Conservation (phyloP, 495 filamentous ascomycete genomes). For the Podospora australis region DNA sequence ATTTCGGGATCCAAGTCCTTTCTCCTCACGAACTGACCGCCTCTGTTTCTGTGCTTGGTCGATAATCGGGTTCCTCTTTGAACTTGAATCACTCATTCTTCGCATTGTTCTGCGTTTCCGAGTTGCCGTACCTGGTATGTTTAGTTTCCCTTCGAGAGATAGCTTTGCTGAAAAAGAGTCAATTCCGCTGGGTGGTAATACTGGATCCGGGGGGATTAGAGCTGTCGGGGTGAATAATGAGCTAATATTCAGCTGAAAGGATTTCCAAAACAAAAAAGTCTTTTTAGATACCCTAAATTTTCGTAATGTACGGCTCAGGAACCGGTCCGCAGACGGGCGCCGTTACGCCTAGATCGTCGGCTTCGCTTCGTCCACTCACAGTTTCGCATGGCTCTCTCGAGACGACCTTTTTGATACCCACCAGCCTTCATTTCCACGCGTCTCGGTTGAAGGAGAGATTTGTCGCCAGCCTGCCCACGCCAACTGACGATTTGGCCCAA, state of each 20-base stretch:
- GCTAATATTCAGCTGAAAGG: background rate
- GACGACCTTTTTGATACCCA: conserved; percentile 89
- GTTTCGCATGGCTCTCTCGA: conserved; percentile 91
- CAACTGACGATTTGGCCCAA: conserved; percentile 93
- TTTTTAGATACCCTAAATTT: conserved; percentile 18
- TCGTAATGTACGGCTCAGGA: conserved; percentile 74
- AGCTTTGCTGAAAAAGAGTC: no score
- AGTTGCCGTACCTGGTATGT: no score
- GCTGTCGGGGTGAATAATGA: background rate
- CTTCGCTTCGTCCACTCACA: conserved; percentile 81
- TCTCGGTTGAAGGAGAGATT: conserved; percentile 87
- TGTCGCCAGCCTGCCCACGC: conserved; percentile 69
- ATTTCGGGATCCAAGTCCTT: no score
- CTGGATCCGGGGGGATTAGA: no score
- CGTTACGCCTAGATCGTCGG: conserved; percentile 83
- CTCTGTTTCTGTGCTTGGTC: no score
- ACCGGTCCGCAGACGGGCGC: conserved; percentile 88
- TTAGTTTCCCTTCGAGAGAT: no score
- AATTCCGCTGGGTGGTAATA: no score
- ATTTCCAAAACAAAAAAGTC: conserved; percentile 2
- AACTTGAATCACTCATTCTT: no score
- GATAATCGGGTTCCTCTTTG: no score
- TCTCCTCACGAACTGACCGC: no score
- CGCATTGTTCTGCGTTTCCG: no score
- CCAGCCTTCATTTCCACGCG: conserved; percentile 89